Evolutionary conservation across 805 yeast species (phyloP), one percentile per base, ranked within the genome.

Genomic region (Lachancea quebecensis): DNA sequence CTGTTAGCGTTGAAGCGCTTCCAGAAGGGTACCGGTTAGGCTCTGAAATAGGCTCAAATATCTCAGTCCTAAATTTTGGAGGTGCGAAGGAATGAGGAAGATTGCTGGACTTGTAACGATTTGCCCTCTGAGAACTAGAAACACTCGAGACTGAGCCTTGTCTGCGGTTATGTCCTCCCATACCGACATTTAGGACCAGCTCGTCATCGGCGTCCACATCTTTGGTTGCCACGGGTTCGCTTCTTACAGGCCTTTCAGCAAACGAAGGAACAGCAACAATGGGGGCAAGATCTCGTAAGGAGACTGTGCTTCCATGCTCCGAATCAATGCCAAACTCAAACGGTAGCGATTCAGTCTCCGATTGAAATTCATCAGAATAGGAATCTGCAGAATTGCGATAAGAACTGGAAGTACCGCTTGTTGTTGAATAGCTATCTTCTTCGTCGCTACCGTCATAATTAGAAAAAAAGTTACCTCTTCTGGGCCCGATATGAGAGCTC

Each of bases 281-380:
- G 25, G 25, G 25, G 25, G 25, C 25, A 21, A 21, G 17, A 32
- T 59, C 58, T 36, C 58, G 45, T 45, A 58, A 39, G 11, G 62
- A 56, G 14, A 57, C 36, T 9, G 50, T 50, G 35, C 60, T 57
- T 4, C 55, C 59, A 42, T 53, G 53, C 28, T 49, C 58, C 6
- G 61, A 56, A 16, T 60, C 64, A n/a, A 57, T 46, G 6, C 55
- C 64, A 47, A 63, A 63, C 46, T 64, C 65, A 48, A 58, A 58
- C 2, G 64, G 65, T 14, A 58, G 37, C 1, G 65, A 60, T 25
- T 58, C 65, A 4, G 58, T 38, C 32, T 51, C 50, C 10, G 50
- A 48, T 14, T 38, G 38, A 17, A 14, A 37, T 11, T 34, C 46
- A 17, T 41, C 44, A 36, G 37, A 38, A 11, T 16, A 41, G 28